These are phyloP conservation scores for Plasmodium reichenowi DNA, from an alignment of 169 alveolate genomes.

Conservation along the genomic window DNA sequence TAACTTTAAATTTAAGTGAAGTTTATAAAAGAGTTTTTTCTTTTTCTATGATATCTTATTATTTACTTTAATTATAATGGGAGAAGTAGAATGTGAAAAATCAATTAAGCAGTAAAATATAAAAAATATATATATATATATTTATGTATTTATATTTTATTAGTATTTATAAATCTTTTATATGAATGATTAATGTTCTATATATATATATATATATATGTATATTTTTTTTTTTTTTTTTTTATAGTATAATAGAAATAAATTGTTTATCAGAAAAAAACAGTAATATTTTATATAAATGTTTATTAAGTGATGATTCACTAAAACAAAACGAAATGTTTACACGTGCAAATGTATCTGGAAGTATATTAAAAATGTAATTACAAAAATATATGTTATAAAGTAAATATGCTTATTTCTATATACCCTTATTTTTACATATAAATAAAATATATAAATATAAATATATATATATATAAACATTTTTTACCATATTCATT, in stretches of 20 bases:
- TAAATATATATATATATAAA: not conserved
- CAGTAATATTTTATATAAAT: conserved; percentile 53
- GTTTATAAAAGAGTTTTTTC: no score
- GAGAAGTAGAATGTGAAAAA: no score
- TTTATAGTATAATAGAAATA: conserved; percentile 59
- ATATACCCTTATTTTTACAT: not conserved
- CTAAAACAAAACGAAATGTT: conserved; percentile 58
- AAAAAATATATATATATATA: not conserved
- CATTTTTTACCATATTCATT: not conserved
- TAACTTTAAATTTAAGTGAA: no score
- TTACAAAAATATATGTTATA: not conserved
- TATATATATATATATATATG: conserved; percentile 6
- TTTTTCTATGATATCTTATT: no score
- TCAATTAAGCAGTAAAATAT: no score
- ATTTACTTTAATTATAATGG: no score
- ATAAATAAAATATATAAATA: not conserved
- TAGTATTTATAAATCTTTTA: not conserved
- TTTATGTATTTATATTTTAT: not conserved
- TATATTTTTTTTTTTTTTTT: not conserved
- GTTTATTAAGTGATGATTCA: conserved; percentile 69
- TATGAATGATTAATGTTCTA: not conserved
- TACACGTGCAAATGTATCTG: conserved; percentile 38
- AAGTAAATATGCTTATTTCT: not conserved
- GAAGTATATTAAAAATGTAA: conserved; percentile 53
- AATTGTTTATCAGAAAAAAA: conserved; percentile 50